These are phyloP conservation scores for Polyporus tsugae DNA, from an alignment of 1,284 basidiomycete species.

Conservation along the genomic window DNA sequence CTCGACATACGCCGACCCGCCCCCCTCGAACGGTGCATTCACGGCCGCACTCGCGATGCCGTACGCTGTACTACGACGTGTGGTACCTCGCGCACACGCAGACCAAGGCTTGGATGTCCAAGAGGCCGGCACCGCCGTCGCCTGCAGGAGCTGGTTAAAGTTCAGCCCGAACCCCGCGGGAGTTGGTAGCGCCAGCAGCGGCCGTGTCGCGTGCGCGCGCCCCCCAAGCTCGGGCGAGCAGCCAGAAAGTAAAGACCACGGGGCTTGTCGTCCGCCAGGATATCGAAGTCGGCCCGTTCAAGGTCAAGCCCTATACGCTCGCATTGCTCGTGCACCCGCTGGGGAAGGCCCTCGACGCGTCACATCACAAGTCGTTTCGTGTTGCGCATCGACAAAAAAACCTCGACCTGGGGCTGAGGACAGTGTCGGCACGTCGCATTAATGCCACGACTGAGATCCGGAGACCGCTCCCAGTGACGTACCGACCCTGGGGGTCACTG, in stretches of 20 bases:
- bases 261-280: slow-evolving; percentile 57
- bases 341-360: slow-evolving; percentile 19
- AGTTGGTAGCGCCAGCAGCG: no score
- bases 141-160: no score
- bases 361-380: slow-evolving; percentile 23
- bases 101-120: no score
- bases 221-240: no score
- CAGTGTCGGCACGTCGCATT: slow-evolving; percentile 40
- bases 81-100: no score
- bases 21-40: no score
- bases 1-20: slow-evolving; percentile 99
- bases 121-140: no score
- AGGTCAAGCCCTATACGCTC: slow-evolving; percentile 77
- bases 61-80: no score
- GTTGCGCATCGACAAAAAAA: slow-evolving; percentile 23
- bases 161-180: no score
- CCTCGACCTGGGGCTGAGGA: slow-evolving; percentile 35
- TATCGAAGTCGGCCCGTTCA: slow-evolving; percentile 76
- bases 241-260: no score
- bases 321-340: slow-evolving; percentile 88
- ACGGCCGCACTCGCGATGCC: no score
- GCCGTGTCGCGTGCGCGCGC: no score
- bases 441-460: slow-evolving; percentile 47
- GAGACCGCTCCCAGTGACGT: slow-evolving; percentile 35
- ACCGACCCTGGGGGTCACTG: slow-evolving; percentile 54